A percentile compares a stretch with the other conserved stretches of the same genome.
Evolutionary conservation across 768 basidiomycete genomes (phyloP).

Genomic region (Mycena epipterygia): DNA sequence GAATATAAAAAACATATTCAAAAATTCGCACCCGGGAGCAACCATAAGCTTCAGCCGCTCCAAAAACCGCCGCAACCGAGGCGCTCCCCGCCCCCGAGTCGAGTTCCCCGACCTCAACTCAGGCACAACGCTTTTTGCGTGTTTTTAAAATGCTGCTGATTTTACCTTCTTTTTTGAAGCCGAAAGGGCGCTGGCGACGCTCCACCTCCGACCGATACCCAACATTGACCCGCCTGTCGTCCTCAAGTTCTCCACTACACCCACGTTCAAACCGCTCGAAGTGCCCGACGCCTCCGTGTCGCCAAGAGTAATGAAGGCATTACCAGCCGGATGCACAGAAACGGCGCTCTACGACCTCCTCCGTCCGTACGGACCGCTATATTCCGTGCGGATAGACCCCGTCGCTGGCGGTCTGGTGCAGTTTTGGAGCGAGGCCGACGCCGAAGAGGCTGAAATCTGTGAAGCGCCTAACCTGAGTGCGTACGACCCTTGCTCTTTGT

Average conservation of each 20-base stretch:
- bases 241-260: slow-evolving; percentile 9
- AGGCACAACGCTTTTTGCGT: background rate
- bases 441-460: slow-evolving; percentile 23
- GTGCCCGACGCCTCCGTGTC: slow-evolving; percentile 2
- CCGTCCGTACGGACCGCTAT: slow-evolving; percentile 27
- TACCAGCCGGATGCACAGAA: slow-evolving; percentile 16
- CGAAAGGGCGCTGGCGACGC: slow-evolving; percentile 33
- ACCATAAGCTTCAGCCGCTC: background rate
- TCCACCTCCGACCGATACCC: slow-evolving; percentile 25
- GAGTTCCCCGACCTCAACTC: slow-evolving; percentile 15
- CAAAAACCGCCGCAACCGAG: slow-evolving; percentile 7
- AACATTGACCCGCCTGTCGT: slow-evolving; percentile 1
- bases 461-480: slow-evolving; percentile 4
- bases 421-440: slow-evolving; percentile 36
- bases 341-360: slow-evolving; percentile 25
- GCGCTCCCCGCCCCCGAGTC: background rate
- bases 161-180: slow-evolving; percentile 17
- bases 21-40: background rate
- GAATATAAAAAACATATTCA: slow-evolving; percentile 1
- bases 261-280: background rate
- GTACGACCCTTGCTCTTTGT: slow-evolving; percentile 34
- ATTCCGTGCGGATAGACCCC: slow-evolving; percentile 22
- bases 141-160: background rate
- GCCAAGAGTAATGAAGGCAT: slow-evolving; percentile 26
- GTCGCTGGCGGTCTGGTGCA: slow-evolving; percentile 33